A percentile compares a stretch with the other conserved stretches of the same genome.
Conservation (phyloP, 2,329 filamentous ascomycete genomes). For the Alternaria hordeiaustralica region DNA sequence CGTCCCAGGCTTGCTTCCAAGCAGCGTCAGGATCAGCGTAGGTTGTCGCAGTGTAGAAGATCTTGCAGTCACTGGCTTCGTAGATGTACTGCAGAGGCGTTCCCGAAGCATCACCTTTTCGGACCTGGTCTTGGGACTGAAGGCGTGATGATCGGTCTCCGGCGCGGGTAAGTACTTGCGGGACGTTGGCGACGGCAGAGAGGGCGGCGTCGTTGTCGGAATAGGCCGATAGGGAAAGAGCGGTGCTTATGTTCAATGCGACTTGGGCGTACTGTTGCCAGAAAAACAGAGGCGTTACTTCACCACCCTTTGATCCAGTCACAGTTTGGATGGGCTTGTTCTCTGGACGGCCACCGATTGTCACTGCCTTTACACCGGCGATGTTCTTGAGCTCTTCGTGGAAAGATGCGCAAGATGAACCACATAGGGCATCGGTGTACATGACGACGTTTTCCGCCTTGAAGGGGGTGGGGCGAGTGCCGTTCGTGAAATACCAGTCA, state of each 20-base stretch:
- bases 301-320: constrained; percentile 65
- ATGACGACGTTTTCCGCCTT: constrained; percentile 47
- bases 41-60: constrained; percentile 66
- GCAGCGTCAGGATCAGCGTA: constrained; percentile 55
- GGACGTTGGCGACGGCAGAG: constrained; percentile 16
- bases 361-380: constrained; percentile 61
- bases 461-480: constrained; percentile 42
- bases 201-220: constrained; percentile 16
- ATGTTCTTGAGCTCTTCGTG: constrained; percentile 59
- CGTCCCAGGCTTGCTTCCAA: constrained; percentile 55
- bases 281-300: constrained; percentile 30
- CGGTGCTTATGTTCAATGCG: constrained; percentile 22
- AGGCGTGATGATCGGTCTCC: constrained; percentile 22
- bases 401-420: constrained; percentile 65
- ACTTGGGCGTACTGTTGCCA: constrained; percentile 24
- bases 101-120: constrained; percentile 39
- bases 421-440: constrained; percentile 64
- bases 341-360: constrained; percentile 64
- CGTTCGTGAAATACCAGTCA: constrained; percentile 26
- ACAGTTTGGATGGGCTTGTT: constrained; percentile 64
- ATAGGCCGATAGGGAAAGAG: constrained; percentile 8
- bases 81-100: constrained; percentile 65
- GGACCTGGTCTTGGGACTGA: constrained; percentile 33
- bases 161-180: constrained; percentile 22
- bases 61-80: constrained; percentile 65